Evolutionary conservation across 1,284 basidiomycete genomes (phyloP).

Genomic region (Rhodotorula sp.): DNA sequence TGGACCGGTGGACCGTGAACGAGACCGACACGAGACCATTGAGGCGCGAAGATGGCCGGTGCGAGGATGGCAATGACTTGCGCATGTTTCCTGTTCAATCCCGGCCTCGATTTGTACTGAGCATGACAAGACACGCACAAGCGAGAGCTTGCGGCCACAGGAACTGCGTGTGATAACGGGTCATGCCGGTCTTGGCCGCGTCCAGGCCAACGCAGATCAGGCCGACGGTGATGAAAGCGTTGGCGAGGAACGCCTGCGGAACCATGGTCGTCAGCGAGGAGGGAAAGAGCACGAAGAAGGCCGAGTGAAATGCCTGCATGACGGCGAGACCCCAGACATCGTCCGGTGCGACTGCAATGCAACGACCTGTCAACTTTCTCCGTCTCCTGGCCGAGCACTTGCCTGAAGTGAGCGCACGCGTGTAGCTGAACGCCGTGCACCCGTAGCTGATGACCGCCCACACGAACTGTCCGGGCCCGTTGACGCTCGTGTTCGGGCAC

Average conservation of each 20-base stretch:
- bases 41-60: background rate
- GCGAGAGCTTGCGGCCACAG: conserved; percentile 23
- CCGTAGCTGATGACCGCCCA: conserved; percentile 17
- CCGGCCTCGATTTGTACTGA: too few relatives aligned
- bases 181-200: conserved; percentile 5
- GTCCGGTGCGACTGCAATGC: background rate
- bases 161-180: conserved; percentile 12
- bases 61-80: conserved; percentile 10
- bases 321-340: conserved; percentile 19
- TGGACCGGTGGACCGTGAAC: background rate
- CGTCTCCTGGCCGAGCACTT: too few relatives aligned
- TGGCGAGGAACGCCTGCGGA: conserved; percentile 8
- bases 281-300: too few relatives aligned
- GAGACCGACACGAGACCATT: background rate
- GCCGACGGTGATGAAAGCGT: conserved; percentile 9
- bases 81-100: too few relatives aligned
- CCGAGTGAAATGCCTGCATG: background rate
- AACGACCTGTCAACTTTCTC: too few relatives aligned
- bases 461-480: conserved; percentile 12
- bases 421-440: background rate
- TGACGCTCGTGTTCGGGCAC: conserved; percentile 1
- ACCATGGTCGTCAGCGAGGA: too few relatives aligned
- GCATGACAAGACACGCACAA: background rate
- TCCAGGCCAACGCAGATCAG: background rate
- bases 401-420: background rate